Base-by-base conservation (phyloP, 768 basidiomycete species). In the Coprinopsis marcescibilis region DNA sequence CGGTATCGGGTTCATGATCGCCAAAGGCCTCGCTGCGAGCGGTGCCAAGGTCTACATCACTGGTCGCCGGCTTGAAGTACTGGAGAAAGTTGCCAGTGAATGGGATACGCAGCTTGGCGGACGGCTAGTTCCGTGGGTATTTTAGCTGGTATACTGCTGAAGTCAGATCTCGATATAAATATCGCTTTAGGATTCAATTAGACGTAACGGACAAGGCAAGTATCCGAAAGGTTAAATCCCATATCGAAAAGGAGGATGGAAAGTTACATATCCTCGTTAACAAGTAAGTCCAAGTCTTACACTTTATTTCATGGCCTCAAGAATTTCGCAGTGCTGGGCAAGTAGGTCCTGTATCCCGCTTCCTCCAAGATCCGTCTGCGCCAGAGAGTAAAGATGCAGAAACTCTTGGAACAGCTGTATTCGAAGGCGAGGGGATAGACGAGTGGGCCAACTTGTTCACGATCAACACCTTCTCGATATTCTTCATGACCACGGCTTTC, bases 31-130 rank as follows among this genome's bases (percentile, higher is more conserved):
- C 11, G 88, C 87, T 13, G 73, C 81, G 23, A 84, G 81, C 55
- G 86, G 88, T 1, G 86, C 88, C 12, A 84, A 79, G 53, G 87
- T 89, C 13, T 91, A 90, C 57, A 85, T 90, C 55, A 82, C 80
- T 2, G 83, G 85, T 14, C 70, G 88, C 30, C 75, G 89, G 37
- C 61, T 72, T 38, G 77, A 82, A 3, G 78, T 85, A 2, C 71
- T 91, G 17, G 71, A 84, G 56, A 75, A 69, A 51, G 69, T 75
- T 13, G 67, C 72, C n/a, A 64, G 69, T 36, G 66, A 66, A 8
- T 79, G 76, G 73, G 68, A 71, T 43, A 57, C 55, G 49, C 57
- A 60, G 40, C 68, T 69, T 55, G 80, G 81, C 2, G 65, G 83
- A 1, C 59, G 63, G 37, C 67, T 88, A 26, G 60, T 83, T 30